Conservation (phyloP, 768 basidiomycete species). For the Mycena polygramma region DNA sequence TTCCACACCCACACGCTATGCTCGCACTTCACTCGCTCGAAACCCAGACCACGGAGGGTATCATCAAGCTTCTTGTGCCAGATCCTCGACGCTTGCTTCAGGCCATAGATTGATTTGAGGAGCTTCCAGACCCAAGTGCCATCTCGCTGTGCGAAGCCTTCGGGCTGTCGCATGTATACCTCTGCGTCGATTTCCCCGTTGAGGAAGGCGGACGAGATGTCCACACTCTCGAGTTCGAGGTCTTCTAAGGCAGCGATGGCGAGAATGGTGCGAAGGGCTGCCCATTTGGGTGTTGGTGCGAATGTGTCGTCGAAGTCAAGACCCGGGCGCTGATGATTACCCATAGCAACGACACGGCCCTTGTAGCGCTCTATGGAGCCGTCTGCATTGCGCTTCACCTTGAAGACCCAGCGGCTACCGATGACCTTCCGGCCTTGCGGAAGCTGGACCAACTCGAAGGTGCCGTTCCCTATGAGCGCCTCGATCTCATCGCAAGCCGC, state of each 20-base stretch:
- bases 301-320: slow-evolving; percentile 38
- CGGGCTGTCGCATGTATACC: slow-evolving; percentile 51
- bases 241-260: slow-evolving; percentile 46
- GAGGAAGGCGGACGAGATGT: slow-evolving; percentile 46
- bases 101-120: no score
- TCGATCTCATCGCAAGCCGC: slow-evolving; percentile 49
- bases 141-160: slow-evolving; percentile 40
- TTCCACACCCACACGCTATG: no score
- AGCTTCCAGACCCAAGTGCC: slow-evolving; percentile 40
- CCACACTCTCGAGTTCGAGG: slow-evolving; percentile 43
- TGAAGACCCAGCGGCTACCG: no score
- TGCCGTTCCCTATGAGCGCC: slow-evolving; percentile 42
- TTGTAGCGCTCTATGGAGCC: no score
- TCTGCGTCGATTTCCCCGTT: slow-evolving; percentile 46
- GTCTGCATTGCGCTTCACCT: no score
- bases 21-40: slow-evolving; percentile 20
- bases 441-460: slow-evolving; percentile 51
- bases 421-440: slow-evolving; percentile 44
- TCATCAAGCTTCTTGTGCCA: slow-evolving; percentile 39
- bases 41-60: slow-evolving; percentile 33
- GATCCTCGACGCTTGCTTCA: slow-evolving; percentile 50
- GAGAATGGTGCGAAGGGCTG: slow-evolving; percentile 38
- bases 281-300: slow-evolving; percentile 41
- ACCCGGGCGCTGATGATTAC: slow-evolving; percentile 47
- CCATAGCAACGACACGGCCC: no score